Base-by-base conservation (phyloP, 495 filamentous ascomycete species). In the Hyphodiscus hymeniophilus region DNA sequence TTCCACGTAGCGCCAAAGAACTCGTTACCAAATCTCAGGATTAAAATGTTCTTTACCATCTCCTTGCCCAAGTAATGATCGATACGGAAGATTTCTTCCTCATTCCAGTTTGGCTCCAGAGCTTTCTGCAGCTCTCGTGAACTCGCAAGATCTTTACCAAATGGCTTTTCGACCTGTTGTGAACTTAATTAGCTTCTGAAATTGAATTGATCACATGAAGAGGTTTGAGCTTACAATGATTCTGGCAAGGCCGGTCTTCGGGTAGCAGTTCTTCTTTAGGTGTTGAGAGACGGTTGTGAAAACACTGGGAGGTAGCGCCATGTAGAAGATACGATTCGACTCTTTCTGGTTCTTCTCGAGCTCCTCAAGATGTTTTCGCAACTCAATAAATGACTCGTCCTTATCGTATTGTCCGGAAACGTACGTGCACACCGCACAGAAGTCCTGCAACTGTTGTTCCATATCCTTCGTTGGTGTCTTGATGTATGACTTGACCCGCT, bases 41-140 rank as follows among this genome's bases (percentile, higher is more conserved):
- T 95, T 45, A 99, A 79, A 60, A 99, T 94, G 66, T 99, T 99
- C 79, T 99, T 99, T 47, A 99, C 94, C 94, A 99, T 99, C 74
- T 99, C 94, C 79, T 99, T 99, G 57, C 94, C 94, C 33, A 99
- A 79, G 65, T 99, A 99, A 71, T 99, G 94, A 66, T 99, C 94
- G 61, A 99, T 99, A 60, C 94, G 91, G 81, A 94, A 99, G 56
- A 97, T 87, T 73, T 99, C 94, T 39, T 99, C 94, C 67, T 99
- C 94, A 62, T 85, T 94, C 94, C 94, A 99, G 72, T 97, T 88
- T 26, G 94, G 94, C 58, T 90, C 89, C 42, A 99, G 76, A 3
- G 94, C 91, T 65, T 88, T 94, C 59, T 97, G 89, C 36, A 99
- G 79, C 60, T 94, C 88, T 42, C 94, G 83, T 35, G 94, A 97